These are phyloP conservation scores for Naegleria lovaniensis DNA, from an alignment of 208 protist genomes.

Conservation along the genomic window DNA sequence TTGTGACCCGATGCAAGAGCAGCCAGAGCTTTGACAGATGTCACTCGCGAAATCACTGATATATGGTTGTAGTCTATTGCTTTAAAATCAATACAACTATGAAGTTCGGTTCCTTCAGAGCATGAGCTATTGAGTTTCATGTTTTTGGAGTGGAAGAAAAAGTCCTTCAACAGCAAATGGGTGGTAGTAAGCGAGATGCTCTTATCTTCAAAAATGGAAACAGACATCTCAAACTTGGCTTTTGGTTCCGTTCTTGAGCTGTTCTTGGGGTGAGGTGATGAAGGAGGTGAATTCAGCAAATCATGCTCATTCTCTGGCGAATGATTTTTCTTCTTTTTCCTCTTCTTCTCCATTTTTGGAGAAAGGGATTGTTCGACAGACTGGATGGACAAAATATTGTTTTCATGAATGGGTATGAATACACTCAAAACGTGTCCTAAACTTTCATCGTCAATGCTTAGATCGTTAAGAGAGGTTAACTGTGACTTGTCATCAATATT, in stretches of 20 bases:
- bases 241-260: too few species aligned
- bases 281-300: not conserved
- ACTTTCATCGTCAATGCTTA: not conserved
- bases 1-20: not conserved
- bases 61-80: not conserved
- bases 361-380: not conserved
- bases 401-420: not conserved
- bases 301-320: not conserved
- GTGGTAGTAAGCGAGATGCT: not conserved
- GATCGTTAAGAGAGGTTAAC: not conserved
- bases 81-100: not conserved
- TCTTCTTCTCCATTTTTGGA: not conserved
- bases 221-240: not conserved
- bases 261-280: too few species aligned
- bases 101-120: not conserved
- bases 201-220: not conserved
- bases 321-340: not conserved
- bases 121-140: not conserved
- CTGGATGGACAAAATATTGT: not conserved
- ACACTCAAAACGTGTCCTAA: not conserved
- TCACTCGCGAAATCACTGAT: not conserved
- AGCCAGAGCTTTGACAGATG: not conserved
- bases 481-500: not conserved
- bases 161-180: not conserved
- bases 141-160: not conserved